Evolutionary conservation across 2,329 filamentous ascomycete genomes (phyloP).

Genomic region (Chaetomiaceae sp.): DNA sequence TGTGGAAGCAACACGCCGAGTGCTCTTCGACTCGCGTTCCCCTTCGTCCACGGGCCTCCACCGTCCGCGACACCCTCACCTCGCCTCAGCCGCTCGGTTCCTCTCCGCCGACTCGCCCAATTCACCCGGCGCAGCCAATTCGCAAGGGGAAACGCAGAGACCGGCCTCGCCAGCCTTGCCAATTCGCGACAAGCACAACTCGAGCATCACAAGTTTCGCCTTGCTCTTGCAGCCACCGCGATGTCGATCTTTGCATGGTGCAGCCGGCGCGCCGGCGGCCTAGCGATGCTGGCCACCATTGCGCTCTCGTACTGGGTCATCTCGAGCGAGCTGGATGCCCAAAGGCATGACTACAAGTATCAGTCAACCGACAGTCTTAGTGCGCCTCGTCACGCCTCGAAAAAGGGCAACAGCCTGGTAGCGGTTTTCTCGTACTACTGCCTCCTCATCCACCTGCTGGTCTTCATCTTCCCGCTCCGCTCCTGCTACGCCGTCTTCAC

Average conservation of each 20-base stretch:
- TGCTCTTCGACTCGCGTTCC: constrained; percentile 21
- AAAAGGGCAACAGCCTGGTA: constrained; percentile 48
- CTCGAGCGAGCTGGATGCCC: constrained; percentile 43
- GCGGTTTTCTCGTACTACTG: constrained; percentile 60
- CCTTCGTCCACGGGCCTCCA: constrained; percentile 18
- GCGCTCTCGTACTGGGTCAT: constrained; percentile 53
- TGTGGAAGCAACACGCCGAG: constrained; percentile 21
- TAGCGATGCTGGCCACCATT: constrained; percentile 49
- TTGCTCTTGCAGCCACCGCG: constrained; percentile 16
- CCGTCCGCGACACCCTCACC: not conserved
- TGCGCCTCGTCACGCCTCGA: constrained; percentile 31
- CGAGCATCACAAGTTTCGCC: not conserved
- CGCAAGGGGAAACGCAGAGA: not conserved
- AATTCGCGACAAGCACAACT: constrained; percentile 1
- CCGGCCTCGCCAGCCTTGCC: not conserved
- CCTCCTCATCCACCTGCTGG: constrained; percentile 59
- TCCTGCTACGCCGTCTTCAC: constrained; percentile 59
- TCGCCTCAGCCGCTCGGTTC: constrained; percentile 5
- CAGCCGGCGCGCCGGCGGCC: constrained; percentile 49
- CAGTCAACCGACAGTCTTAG: constrained; percentile 38
- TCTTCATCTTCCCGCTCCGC: constrained; percentile 59
- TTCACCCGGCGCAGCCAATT: constrained; percentile 7
- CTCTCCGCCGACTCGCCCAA: constrained; percentile 11
- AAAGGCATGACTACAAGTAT: constrained; percentile 42
- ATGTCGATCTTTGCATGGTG: constrained; percentile 55